These are phyloP conservation scores for Solanum sparsipilum DNA, from an alignment of 257 asterid species.

Conservation along the genomic window DNA sequence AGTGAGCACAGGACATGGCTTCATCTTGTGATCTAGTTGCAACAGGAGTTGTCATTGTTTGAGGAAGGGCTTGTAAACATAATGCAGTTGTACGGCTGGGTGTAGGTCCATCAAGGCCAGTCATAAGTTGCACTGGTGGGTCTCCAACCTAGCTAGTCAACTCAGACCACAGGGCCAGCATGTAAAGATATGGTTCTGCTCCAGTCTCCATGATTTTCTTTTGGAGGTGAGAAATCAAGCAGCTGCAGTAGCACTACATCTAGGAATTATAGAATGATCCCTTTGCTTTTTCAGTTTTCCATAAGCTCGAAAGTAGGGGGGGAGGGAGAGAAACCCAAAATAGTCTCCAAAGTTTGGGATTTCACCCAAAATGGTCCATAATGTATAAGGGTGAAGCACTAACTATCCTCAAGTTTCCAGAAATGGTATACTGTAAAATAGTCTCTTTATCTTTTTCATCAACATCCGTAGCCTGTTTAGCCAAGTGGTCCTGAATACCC, in stretches of 20 bases:
- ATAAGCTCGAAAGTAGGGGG: not conserved
- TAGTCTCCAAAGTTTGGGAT: not conserved
- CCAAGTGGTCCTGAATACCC: not conserved
- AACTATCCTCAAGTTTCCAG: not conserved
- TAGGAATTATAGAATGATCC: not conserved
- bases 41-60: not conserved
- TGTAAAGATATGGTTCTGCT: not conserved
- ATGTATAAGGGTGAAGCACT: not conserved
- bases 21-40: not conserved
- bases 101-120: not conserved
- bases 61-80: not conserved
- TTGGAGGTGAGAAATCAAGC: not conserved
- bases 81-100: not conserved
- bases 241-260: not conserved
- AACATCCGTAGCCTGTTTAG: not conserved
- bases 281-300: not conserved
- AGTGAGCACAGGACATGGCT: not conserved
- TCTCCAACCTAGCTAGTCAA: not conserved
- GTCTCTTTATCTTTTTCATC: not conserved
- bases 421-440: not conserved
- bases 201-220: not conserved
- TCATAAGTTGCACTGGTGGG: not conserved
- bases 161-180: not conserved
- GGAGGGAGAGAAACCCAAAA: not conserved
- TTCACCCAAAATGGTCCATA: not conserved